phyloP scores from a whole-genome alignment of 495 filamentous ascomycete genomes.

The Penicillium manginii region DNA sequence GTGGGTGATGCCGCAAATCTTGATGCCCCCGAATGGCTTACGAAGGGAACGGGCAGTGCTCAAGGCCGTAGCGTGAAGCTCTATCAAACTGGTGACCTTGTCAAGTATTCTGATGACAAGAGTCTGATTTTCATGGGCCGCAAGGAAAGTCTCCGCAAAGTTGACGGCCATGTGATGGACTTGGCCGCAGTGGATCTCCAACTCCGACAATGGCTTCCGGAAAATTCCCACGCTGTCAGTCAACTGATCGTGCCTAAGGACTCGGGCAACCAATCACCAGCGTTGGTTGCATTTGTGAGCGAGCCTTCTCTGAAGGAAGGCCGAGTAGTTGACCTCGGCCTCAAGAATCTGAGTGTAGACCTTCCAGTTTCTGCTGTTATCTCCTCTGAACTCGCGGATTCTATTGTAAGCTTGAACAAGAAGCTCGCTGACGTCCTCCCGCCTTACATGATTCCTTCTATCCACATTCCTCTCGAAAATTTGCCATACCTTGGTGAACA shows the following conservation, averaged over 20 bases:
- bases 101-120: constrained; percentile 14
- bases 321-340: constrained; percentile 2
- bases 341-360: not conserved
- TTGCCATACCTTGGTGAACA: constrained; percentile 14
- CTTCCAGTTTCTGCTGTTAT: constrained; percentile 10
- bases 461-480: constrained; percentile 20
- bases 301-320: constrained; percentile 3
- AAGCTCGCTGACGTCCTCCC: constrained; percentile 33
- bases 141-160: constrained; percentile 11
- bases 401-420: constrained; percentile 31
- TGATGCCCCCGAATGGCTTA: constrained; percentile 9
- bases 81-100: constrained; percentile 12
- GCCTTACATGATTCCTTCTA: constrained; percentile 39
- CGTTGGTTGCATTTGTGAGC: constrained; percentile 14
- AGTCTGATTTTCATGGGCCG: constrained; percentile 10
- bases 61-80: constrained; percentile 4
- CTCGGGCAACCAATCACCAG: constrained; percentile 3
- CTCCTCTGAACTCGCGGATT: constrained; percentile 19
- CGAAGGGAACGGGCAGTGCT: not conserved
- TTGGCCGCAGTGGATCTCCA: constrained; percentile 10
- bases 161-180: constrained; percentile 16
- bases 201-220: constrained; percentile 5
- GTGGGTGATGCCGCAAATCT: constrained; percentile 4
- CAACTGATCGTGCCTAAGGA: constrained; percentile 11
- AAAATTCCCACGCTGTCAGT: not conserved